Evolutionary conservation across 345 rosid genomes (phyloP).

Genomic region (Aquilaria yunnanensis): DNA sequence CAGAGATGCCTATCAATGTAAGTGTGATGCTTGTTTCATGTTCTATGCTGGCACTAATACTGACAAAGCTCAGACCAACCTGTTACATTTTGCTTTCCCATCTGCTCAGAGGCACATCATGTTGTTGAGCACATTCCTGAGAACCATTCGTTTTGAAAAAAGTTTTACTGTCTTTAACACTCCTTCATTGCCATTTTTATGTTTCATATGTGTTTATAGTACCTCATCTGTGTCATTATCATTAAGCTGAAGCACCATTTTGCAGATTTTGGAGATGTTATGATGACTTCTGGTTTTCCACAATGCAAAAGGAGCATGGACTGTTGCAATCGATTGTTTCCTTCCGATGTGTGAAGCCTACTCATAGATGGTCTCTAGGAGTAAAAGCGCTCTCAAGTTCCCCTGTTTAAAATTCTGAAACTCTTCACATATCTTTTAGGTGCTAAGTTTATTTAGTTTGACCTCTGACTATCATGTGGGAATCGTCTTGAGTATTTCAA

Average conservation of each 20-base stretch:
- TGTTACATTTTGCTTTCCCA: conserved; percentile 1
- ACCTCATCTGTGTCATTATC: not conserved
- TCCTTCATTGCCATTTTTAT: too few relatives aligned
- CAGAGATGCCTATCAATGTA: conserved; percentile 92
- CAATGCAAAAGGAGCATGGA: not conserved
- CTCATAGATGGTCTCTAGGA: too few relatives aligned
- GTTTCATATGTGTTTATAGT: not conserved
- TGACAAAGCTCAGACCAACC: not conserved
- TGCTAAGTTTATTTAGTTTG: too few relatives aligned
- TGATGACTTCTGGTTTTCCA: conserved; percentile 25
- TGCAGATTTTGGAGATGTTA: conserved; percentile 87
- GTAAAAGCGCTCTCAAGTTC: too few relatives aligned
- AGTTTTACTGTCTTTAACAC: not conserved
- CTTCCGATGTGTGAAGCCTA: too few relatives aligned
- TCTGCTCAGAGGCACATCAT: not conserved
- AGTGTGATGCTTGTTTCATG: conserved; percentile 14
- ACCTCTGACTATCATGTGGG: too few relatives aligned
- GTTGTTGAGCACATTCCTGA: not conserved
- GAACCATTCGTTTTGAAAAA: not conserved
- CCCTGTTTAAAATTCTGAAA: too few relatives aligned
- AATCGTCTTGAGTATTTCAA: too few relatives aligned
- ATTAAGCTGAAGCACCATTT: conserved; percentile 10
- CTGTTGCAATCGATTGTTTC: not conserved
- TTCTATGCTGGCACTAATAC: conserved; percentile 5
- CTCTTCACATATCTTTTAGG: too few relatives aligned